Percentiles rank a stretch among this genome's conserved stretches.
These are phyloP conservation scores for Meyerozyma carpophila DNA, from an alignment of 1,139 yeast genomes.

Conservation along the genomic window DNA sequence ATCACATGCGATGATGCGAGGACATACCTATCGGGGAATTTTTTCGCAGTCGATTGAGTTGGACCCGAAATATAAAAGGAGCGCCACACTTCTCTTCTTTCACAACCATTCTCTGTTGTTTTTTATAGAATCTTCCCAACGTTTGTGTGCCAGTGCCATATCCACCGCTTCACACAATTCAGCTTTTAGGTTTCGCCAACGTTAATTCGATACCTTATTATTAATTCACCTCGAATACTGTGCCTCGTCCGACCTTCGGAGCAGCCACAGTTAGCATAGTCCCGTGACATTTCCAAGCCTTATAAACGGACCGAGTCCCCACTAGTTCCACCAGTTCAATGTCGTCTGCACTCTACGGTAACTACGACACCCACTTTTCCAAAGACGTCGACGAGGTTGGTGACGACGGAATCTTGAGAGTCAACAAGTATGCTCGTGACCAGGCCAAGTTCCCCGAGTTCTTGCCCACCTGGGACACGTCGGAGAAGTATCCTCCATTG, in stretches of 20 bases:
- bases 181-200: no score
- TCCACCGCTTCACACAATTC: no score
- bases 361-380: slow-evolving; percentile 23
- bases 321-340: neutral
- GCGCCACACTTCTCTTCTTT: neutral
- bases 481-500: slow-evolving; percentile 20
- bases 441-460: slow-evolving; percentile 20
- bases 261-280: no score
- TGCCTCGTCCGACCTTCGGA: no score
- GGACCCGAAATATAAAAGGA: neutral
- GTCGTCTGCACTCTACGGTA: slow-evolving; percentile 10
- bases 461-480: slow-evolving; percentile 27
- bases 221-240: no score
- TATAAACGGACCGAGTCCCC: no score
- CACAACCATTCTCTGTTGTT: no score
- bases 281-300: no score
- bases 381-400: slow-evolving; percentile 14
- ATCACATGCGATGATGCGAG: neutral
- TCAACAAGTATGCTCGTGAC: slow-evolving; percentile 19
- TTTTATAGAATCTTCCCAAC: no score
- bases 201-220: no score
- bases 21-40: neutral
- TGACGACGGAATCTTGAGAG: slow-evolving; percentile 21
- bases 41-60: neutral
- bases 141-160: no score